Percentiles rank a stretch among this genome's conserved stretches.
Conservation (phyloP, 495 filamentous ascomycete species). For the Aspergillus panamensis region DNA sequence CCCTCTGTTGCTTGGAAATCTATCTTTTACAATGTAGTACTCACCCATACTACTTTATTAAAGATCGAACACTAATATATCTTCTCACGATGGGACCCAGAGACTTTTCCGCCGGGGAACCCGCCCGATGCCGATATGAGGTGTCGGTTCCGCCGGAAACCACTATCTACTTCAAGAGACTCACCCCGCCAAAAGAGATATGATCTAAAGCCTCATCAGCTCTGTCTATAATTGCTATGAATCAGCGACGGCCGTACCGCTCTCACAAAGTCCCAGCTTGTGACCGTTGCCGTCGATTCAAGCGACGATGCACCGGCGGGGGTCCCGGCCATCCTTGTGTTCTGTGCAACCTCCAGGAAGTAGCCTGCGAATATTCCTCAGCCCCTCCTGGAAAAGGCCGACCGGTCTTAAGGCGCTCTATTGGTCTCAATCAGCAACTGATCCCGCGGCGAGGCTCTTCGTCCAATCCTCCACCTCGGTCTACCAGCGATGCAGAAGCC, state of each 20-base stretch:
- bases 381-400: neutral
- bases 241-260: slow-evolving; percentile 26
- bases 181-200: neutral
- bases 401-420: neutral
- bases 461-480: slow-evolving; percentile 1
- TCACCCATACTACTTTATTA: neutral
- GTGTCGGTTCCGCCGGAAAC: neutral
- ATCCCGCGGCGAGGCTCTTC: neutral
- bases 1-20: no score
- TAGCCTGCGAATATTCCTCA: slow-evolving; percentile 14
- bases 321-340: slow-evolving; percentile 23
- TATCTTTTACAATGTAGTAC: no score
- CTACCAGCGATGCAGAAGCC: slow-evolving; percentile 12
- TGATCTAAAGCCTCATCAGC: neutral
- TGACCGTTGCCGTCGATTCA: slow-evolving; percentile 29
- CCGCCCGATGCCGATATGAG: neutral
- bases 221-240: neutral
- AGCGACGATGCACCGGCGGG: slow-evolving; percentile 27
- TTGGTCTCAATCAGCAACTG: neutral
- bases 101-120: slow-evolving; percentile 13
- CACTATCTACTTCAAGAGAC: neutral
- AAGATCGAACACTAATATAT: neutral
- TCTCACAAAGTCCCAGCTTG: slow-evolving; percentile 35
- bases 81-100: neutral
- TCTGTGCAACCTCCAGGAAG: slow-evolving; percentile 25